Conservation (phyloP, 2,329 filamentous ascomycete genomes). For the Aspergillus hiratsukae region DNA sequence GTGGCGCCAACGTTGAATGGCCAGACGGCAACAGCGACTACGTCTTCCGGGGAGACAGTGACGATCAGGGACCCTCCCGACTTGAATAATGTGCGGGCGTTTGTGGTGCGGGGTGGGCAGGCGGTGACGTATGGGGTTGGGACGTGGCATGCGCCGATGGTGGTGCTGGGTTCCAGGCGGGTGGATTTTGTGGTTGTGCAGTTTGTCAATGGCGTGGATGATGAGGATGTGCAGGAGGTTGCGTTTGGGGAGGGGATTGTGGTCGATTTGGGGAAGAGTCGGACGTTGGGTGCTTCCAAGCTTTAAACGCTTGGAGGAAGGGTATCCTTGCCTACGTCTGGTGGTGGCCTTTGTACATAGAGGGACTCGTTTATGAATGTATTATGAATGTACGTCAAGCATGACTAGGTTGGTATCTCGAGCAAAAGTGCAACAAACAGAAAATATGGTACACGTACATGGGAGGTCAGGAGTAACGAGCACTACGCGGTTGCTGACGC, state of each 20-base stretch:
- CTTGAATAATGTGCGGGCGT: conserved; percentile 65
- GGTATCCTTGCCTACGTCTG: background rate
- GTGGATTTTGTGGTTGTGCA: conserved; percentile 89
- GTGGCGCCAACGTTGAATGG: conserved; percentile 72
- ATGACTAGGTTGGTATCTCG: background rate
- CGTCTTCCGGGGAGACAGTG: conserved; percentile 19
- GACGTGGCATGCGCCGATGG: conserved; percentile 97
- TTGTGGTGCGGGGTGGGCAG: conserved; percentile 71
- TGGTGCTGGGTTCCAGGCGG: conserved; percentile 65
- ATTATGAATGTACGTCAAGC: conserved; percentile 3
- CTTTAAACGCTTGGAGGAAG: background rate
- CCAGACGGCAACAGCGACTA: conserved; percentile 31
- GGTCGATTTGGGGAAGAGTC: conserved; percentile 23
- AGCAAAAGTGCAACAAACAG: background rate
- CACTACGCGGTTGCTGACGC: background rate
- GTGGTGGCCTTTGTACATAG: background rate
- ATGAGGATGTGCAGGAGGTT: conserved; percentile 87
- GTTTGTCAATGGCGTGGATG: conserved; percentile 74
- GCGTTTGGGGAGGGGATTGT: conserved; percentile 40
- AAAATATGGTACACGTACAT: background rate
- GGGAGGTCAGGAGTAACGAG: background rate
- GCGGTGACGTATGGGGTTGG: conserved; percentile 88
- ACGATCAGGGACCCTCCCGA: conserved; percentile 61
- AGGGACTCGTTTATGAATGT: background rate
- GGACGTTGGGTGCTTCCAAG: background rate